phyloP scores from a whole-genome alignment of 345 rosid genomes.

The Eucalyptus shirleyi region DNA sequence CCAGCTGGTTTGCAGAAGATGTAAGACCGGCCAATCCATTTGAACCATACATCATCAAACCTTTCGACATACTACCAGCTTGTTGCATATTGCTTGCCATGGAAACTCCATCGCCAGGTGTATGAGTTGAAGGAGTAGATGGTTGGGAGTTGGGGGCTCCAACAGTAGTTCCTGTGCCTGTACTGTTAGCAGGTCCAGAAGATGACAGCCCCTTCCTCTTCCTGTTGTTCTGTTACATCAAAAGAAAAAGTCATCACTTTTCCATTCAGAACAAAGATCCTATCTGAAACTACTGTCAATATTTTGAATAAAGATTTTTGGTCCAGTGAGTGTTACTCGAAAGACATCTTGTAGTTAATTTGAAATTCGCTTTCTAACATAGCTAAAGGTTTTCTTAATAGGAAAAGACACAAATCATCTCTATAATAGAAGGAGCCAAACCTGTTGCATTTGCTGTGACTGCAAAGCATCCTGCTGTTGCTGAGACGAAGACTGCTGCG shows the following conservation, averaged over 20 bases:
- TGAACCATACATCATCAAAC: slow-evolving; percentile 75
- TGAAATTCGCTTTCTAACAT: neutral
- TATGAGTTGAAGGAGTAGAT: slow-evolving; percentile 95
- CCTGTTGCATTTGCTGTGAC: slow-evolving; percentile 74
- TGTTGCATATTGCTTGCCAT: slow-evolving; percentile 69
- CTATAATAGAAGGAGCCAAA: slow-evolving; percentile 6
- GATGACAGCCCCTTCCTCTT: slow-evolving; percentile 95
- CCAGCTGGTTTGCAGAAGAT: slow-evolving; percentile 85
- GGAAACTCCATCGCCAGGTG: slow-evolving; percentile 82
- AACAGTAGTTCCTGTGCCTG: slow-evolving; percentile 88
- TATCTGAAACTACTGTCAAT: neutral
- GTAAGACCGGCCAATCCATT: slow-evolving; percentile 86
- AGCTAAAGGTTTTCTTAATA: neutral
- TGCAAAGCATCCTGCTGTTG: slow-evolving; percentile 68
- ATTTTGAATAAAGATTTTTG: neutral
- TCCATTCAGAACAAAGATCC: neutral
- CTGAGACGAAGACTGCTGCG: slow-evolving; percentile 90
- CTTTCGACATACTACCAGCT: slow-evolving; percentile 68
- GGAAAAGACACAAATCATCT: neutral
- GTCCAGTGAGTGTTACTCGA: neutral
- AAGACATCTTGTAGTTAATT: neutral
- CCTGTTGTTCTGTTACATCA: slow-evolving; percentile 55
- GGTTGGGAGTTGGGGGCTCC: slow-evolving; percentile 95
- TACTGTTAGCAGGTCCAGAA: slow-evolving; percentile 97
- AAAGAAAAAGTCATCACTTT: neutral